These are phyloP conservation scores for Adansonia gregorii DNA, from an alignment of 441 rosid genomes.

Conservation along the genomic window DNA sequence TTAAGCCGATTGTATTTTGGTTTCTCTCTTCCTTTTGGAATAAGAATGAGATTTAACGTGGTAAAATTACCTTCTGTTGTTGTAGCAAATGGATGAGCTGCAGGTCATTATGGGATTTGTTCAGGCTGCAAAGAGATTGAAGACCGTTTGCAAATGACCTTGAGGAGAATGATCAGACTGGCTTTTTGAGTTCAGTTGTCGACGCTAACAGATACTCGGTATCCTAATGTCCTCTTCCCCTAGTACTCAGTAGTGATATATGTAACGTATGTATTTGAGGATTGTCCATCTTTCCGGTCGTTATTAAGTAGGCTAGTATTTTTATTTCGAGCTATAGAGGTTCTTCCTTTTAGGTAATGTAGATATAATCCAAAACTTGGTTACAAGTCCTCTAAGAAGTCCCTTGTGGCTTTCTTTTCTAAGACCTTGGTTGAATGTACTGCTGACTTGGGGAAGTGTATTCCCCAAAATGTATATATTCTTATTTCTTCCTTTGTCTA, in stretches of 20 bases:
- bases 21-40: not conserved
- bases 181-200: slow-evolving; percentile 24
- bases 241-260: slow-evolving; percentile 10
- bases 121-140: slow-evolving; percentile 85
- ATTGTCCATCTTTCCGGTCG: slow-evolving; percentile 25
- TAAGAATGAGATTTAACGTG: not conserved
- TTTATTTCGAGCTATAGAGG: slow-evolving; percentile 44
- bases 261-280: slow-evolving; percentile 40
- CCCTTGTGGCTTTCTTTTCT: slow-evolving; percentile 26
- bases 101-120: slow-evolving; percentile 93
- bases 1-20: no score
- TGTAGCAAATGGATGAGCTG: slow-evolving; percentile 95
- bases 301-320: slow-evolving; percentile 28
- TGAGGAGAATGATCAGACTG: slow-evolving; percentile 14
- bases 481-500: slow-evolving; percentile 11
- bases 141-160: slow-evolving; percentile 68
- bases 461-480: slow-evolving; percentile 45
- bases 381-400: slow-evolving; percentile 25
- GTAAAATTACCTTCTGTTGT: slow-evolving; percentile 1
- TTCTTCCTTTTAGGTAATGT: slow-evolving; percentile 43
- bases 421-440: slow-evolving; percentile 44
- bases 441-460: slow-evolving; percentile 50
- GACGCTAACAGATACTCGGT: slow-evolving; percentile 48
- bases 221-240: slow-evolving; percentile 36
- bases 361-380: slow-evolving; percentile 42